Percentiles rank a stretch among this genome's conserved stretches.
These are phyloP conservation scores for Crepidotus variabilis DNA, from an alignment of 768 basidiomycete genomes.

Conservation along the genomic window DNA sequence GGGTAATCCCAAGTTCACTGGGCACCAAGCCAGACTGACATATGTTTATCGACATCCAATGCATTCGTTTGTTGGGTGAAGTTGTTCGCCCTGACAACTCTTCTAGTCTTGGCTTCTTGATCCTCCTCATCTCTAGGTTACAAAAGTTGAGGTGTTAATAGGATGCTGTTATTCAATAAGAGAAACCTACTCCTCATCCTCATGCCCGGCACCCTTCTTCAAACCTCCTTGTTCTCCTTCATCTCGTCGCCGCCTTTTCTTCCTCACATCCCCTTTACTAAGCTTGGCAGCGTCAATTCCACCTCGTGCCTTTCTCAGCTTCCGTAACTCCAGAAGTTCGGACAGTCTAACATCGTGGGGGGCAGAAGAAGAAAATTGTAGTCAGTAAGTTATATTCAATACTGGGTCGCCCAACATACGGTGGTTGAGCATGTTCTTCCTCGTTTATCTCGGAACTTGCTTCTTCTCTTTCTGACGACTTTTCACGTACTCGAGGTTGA, in stretches of 20 bases:
- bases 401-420: constrained; percentile 39
- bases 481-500: constrained; percentile 51
- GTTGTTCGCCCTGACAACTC: constrained; percentile 80
- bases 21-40: constrained; percentile 48
- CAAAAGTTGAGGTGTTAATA: neutral
- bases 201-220: constrained; percentile 43
- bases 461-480: constrained; percentile 37
- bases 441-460: constrained; percentile 34
- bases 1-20: neutral
- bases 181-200: constrained; percentile 59
- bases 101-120: constrained; percentile 65
- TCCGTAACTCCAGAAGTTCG: constrained; percentile 83
- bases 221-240: constrained; percentile 54
- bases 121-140: constrained; percentile 53
- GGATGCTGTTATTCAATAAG: neutral
- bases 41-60: constrained; percentile 97
- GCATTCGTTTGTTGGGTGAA: constrained; percentile 97
- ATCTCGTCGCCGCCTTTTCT: constrained; percentile 54
- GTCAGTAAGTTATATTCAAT: neutral
- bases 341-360: constrained; percentile 58
- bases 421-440: constrained; percentile 38
- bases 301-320: constrained; percentile 63
- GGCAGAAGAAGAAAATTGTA: neutral
- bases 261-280: constrained; percentile 78
- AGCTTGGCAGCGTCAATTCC: constrained; percentile 87